Evolutionary conservation across 176 grass and related monocot genomes (phyloP), one percentile per base, ranked within the genome.

Genomic region (Luzula sylvatica): DNA sequence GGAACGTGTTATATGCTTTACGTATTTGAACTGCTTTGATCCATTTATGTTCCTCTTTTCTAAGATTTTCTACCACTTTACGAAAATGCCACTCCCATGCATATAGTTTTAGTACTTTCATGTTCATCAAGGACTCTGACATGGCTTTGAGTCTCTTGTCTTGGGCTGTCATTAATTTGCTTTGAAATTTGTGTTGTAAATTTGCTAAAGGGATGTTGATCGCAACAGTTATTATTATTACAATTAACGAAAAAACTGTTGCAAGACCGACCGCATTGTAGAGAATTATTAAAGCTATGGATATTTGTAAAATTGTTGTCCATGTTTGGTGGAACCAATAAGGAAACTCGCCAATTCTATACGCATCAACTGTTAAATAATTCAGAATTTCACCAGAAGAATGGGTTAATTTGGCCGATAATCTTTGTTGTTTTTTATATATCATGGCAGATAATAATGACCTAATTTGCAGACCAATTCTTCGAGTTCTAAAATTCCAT

Each of bases 331-430:
- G 83, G 66, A 95, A 95, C 83, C 72, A 82, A 61, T 72, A 95
- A 1, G 89, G 89, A 52, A 95, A 95, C 20, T 95, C 89, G 3
- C 89, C 89, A 56, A 95, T 82, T 29, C 89, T 21, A 35, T 95
- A 95, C 1, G 73, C 89, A 59, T 95, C 89, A 2, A 95, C 89
- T 0, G 77, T 95, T 20, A 95, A 73, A 59, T 95, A 88, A 60
- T 88, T 95, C 77, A 86, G 85, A 30, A 95, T 95, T 67, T 86
- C 45, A n/a, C 90, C 90, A 8, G 84, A 86, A 64, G 90, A 95
- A 63, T 95, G 77, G 17, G 38, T 55, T 67, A 77, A 35, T 65
- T 88, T 95, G 9, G 80, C 90, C 9, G 90, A 85, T 17, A 86
- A 23, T 27, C 69, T 79, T 16, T 86, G 74, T 43, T 88, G 90